Percentiles rank a stretch among this genome's conserved stretches.
These are phyloP conservation scores for Carpinus fangiana DNA, from an alignment of 306 rosid species.

Conservation along the genomic window DNA sequence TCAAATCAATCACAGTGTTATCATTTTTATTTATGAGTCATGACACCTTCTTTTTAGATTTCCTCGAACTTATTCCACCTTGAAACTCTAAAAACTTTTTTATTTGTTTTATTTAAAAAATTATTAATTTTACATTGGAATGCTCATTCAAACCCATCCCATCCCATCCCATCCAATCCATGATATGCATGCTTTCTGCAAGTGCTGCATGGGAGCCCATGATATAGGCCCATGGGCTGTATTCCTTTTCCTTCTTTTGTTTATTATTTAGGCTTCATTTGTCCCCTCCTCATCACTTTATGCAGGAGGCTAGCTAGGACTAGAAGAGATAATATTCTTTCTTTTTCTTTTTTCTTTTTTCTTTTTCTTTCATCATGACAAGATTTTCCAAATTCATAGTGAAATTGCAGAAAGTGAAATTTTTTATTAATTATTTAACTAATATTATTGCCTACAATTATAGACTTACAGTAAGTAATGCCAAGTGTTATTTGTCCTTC, in stretches of 20 bases:
- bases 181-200: background rate
- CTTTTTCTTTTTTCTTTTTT: background rate
- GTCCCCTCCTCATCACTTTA: background rate
- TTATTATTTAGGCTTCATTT: background rate
- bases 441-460: too few species aligned
- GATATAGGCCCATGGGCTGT: conserved; percentile 7
- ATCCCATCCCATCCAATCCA: background rate
- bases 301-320: background rate
- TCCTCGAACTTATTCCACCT: conserved; percentile 15
- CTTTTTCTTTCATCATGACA: too few species aligned
- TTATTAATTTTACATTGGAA: background rate
- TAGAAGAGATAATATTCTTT: background rate
- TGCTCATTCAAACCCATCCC: background rate
- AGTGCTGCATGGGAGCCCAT: conserved; percentile 9
- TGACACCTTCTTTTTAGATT: background rate
- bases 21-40: background rate
- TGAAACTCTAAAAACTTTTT: background rate
- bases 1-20: conserved; percentile 1
- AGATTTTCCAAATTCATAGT: too few species aligned
- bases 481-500: too few species aligned
- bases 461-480: too few species aligned
- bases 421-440: too few species aligned
- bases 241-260: background rate
- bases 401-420: too few species aligned
- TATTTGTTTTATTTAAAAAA: background rate